These are phyloP conservation scores for Rhododendron ferrugineum DNA, from an alignment of 148 eudicot genomes.

Conservation along the genomic window DNA sequence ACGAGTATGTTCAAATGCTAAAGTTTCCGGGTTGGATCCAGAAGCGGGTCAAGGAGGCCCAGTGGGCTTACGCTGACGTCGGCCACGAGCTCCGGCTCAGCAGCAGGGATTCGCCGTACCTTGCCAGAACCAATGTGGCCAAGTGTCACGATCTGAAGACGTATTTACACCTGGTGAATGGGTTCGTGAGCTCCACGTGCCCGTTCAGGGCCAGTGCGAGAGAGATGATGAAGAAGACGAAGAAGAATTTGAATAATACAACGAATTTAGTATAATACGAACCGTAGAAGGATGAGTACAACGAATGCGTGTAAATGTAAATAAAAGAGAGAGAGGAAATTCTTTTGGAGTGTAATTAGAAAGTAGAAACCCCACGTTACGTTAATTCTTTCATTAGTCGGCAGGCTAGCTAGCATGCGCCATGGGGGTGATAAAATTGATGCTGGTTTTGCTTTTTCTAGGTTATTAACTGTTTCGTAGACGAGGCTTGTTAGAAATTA, in stretches of 20 bases:
- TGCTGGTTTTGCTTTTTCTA: neutral
- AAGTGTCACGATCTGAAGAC: constrained; percentile 82
- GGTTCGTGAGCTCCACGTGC: constrained; percentile 41
- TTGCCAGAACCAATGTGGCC: constrained; percentile 39
- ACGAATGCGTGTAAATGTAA: neutral
- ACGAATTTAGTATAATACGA: neutral
- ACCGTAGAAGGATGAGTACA: neutral
- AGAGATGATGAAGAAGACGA: constrained; percentile 29
- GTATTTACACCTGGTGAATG: constrained; percentile 58
- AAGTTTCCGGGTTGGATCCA: constrained; percentile 43
- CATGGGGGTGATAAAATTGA: neutral
- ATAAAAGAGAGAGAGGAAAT: neutral
- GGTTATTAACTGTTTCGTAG: neutral
- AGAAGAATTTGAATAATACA: neutral
- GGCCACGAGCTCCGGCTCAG: constrained; percentile 65
- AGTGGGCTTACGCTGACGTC: constrained; percentile 78
- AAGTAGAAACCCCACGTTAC: neutral
- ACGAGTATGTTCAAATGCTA: neutral
- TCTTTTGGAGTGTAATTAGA: neutral
- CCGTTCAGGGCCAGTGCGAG: constrained; percentile 48
- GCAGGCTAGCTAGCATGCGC: neutral
- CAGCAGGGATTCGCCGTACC: constrained; percentile 31
- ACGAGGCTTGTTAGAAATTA: neutral
- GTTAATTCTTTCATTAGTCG: neutral
- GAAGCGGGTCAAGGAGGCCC: constrained; percentile 38